phyloP scores from a whole-genome alignment of 345 rosid genomes.

The Ceriops tagal region DNA sequence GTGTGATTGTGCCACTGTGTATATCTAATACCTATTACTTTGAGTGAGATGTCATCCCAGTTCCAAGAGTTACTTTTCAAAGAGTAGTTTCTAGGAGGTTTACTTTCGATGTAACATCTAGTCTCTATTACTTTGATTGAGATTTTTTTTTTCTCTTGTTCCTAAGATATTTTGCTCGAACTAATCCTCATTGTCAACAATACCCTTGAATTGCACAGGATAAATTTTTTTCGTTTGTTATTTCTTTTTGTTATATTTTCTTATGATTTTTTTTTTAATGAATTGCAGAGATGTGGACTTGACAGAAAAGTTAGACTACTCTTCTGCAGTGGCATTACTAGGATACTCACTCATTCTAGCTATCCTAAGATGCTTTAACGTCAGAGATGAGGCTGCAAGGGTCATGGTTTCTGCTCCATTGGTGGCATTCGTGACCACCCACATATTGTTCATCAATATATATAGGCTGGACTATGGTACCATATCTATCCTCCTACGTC shows the following conservation, averaged over 20 bases:
- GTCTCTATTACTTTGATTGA: no score
- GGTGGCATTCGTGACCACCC: slow-evolving; percentile 74
- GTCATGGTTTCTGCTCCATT: slow-evolving; percentile 85
- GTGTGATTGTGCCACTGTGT: no score
- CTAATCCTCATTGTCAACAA: no score
- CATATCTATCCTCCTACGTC: not conserved
- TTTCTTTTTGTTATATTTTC: not conserved
- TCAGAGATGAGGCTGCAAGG: slow-evolving; percentile 71
- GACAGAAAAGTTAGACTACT: slow-evolving; percentile 77
- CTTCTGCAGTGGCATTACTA: slow-evolving; percentile 68
- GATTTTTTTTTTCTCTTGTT: no score
- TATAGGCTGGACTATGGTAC: slow-evolving; percentile 79
- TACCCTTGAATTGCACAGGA: no score
- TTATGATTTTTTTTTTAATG: slow-evolving; percentile 7
- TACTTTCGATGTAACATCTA: no score
- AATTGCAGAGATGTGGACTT: slow-evolving; percentile 69
- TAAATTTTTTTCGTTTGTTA: not conserved
- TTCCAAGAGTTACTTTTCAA: no score
- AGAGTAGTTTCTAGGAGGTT: no score
- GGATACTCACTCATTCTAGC: slow-evolving; percentile 70
- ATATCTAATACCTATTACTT: no score
- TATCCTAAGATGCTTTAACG: slow-evolving; percentile 55
- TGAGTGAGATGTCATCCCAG: no score
- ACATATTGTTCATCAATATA: slow-evolving; percentile 71
- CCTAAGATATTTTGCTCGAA: no score